Base-by-base conservation (phyloP, 2,329 filamentous ascomycete genomes). In the Talaromyces islandicus region DNA sequence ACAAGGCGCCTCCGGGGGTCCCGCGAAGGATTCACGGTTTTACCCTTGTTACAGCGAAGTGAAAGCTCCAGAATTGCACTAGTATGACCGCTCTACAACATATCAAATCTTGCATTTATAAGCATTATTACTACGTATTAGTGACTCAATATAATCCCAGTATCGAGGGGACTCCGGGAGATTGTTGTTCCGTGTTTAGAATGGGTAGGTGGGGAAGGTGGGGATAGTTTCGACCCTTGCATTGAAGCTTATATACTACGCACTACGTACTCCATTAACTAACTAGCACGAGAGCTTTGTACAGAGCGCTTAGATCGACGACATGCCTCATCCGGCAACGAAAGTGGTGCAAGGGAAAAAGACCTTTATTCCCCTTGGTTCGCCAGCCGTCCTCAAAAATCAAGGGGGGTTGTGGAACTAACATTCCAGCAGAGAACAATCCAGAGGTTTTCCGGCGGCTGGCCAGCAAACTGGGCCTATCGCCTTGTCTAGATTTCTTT, bases 371-470 rank as follows among this genome's bases (percentile, higher is more conserved):
- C 48, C 48, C 14, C 48, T 50, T 29, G 48, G 21, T 52, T 52
- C 14, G 21, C 48, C 48, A 60, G 43, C 17, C 27, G 54, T 32
- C 41, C 56, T 25, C 19, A 29, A 52, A 12, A 21, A 30, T 51
- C 17, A 52, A 29, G 14, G 24, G 17, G 14, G 24, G 17, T 11
- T n/a, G 14, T 7, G 25, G 24, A 7, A 11, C 24, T 52, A 19
- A 50, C 48, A 27, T 52, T 52, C 24, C 24, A 52, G 14, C 27
- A 71, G 81, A 85, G 63, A 85, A 84, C 72, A 84, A 85, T 65
- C 83, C 83, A 4, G 73, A 78, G 48, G 80, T 85, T 17, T 79
- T 85, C 71, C 78, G 76, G 50, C 70, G 75, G 48, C 77, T 85
- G 25, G 76, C 79, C 38, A 72, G 75, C 60, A 71, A 74, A n/a